phyloP scores from a whole-genome alignment of 805 yeast species.

The Komagataella mondaviorum region DNA sequence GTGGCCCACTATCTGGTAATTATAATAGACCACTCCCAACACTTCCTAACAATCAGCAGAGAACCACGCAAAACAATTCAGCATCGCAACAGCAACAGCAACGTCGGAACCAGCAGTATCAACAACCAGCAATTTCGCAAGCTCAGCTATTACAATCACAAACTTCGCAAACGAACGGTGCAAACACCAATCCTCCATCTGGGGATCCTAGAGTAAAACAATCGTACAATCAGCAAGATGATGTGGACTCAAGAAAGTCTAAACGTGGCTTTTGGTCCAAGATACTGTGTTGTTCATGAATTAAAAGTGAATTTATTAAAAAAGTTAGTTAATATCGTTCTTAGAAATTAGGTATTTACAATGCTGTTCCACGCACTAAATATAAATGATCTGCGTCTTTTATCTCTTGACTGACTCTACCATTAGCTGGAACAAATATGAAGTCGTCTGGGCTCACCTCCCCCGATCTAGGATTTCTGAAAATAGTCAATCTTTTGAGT shows the following conservation, averaged over 20 bases:
- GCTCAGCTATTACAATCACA: conserved; percentile 8
- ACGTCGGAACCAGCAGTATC: conserved; percentile 1
- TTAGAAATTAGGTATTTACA: not conserved
- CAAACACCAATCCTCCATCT: not conserved
- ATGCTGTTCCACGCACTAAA: conserved; percentile 32
- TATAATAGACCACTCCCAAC: not conserved
- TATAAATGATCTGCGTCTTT: conserved; percentile 36
- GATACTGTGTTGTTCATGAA: conserved; percentile 1
- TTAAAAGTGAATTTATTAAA: not conserved
- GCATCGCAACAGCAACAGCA: conserved; percentile 1
- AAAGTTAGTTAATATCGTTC: not conserved
- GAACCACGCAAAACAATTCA: not conserved
- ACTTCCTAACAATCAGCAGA: not conserved
- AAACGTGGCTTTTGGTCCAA: conserved; percentile 1
- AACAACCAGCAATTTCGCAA: conserved; percentile 1
- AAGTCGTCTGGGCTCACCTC: conserved; percentile 9
- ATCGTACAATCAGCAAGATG: conserved; percentile 1
- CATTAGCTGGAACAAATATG: conserved; percentile 19
- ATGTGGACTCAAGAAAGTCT: not conserved
- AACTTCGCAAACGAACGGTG: conserved; percentile 4
- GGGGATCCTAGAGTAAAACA: not conserved
- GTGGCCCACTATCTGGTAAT: not conserved
- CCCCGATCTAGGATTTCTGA: conserved; percentile 14
- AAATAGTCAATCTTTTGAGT: conserved; percentile 31
- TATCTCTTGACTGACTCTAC: conserved; percentile 25